phyloP scores from a whole-genome alignment of 495 filamentous ascomycete species.

The Amphirosellinia nigrospora region DNA sequence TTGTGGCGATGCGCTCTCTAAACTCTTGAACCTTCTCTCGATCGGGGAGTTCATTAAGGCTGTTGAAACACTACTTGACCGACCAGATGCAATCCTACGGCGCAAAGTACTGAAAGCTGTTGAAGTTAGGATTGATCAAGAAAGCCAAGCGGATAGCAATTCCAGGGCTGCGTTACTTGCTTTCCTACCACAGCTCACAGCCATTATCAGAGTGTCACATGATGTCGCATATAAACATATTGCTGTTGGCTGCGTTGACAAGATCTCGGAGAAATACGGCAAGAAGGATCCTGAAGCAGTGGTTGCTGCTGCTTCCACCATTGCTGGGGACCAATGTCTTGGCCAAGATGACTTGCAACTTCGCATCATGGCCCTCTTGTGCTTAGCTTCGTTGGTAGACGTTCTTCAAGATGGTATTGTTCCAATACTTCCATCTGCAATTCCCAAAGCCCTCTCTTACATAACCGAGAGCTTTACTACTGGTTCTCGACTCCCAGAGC shows the following conservation, averaged over 20 bases:
- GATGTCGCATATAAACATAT: conserved; percentile 78
- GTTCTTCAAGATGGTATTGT: conserved; percentile 85
- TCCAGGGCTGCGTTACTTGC: conserved; percentile 73
- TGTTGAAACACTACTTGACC: conserved; percentile 75
- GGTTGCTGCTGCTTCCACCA: conserved; percentile 70
- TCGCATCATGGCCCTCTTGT: conserved; percentile 81
- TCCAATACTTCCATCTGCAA: conserved; percentile 75
- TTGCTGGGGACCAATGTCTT: conserved; percentile 77
- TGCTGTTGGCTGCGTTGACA: conserved; percentile 85
- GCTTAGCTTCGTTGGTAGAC: conserved; percentile 84
- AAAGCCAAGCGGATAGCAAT: conserved; percentile 65
- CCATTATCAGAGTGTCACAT: conserved; percentile 71
- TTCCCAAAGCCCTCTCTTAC: conserved; percentile 71
- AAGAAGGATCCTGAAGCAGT: conserved; percentile 76
- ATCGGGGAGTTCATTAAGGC: conserved; percentile 84
- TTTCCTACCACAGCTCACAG: conserved; percentile 77
- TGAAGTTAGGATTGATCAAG: conserved; percentile 72
- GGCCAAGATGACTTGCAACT: conserved; percentile 73
- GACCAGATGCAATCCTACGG: conserved; percentile 72
- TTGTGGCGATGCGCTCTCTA: conserved; percentile 71
- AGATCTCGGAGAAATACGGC: conserved; percentile 89
- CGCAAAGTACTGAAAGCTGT: conserved; percentile 81
- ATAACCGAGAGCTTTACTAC: conserved; percentile 65
- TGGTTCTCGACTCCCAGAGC: conserved; percentile 58
- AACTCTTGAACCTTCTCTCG: conserved; percentile 78